Conservation (phyloP, 2,329 filamentous ascomycete genomes). For the Metarhizium robertsii region DNA sequence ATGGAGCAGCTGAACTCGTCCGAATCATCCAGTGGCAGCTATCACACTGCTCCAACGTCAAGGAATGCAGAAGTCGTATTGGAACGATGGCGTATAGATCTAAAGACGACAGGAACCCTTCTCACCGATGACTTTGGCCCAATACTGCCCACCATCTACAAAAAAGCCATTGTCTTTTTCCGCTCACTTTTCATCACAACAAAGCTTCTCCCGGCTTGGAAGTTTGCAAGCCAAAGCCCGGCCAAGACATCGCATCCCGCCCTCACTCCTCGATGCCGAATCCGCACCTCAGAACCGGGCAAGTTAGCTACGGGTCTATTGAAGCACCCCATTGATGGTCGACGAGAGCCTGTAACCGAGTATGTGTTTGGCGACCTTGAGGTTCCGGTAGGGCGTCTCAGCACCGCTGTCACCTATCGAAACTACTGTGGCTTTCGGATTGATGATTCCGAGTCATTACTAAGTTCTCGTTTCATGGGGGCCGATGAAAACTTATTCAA, state of each 20-base stretch:
- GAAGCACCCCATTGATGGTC: conserved; percentile 27
- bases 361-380: conserved; percentile 79
- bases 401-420: conserved; percentile 73
- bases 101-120: conserved; percentile 46
- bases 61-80: conserved; percentile 67
- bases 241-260: conserved; percentile 59
- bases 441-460: conserved; percentile 79
- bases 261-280: conserved; percentile 72
- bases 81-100: conserved; percentile 82
- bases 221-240: conserved; percentile 63
- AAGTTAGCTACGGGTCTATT: conserved; percentile 57
- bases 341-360: conserved; percentile 47
- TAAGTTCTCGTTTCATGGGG: conserved; percentile 90
- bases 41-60: conserved; percentile 28
- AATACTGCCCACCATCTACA: conserved; percentile 80
- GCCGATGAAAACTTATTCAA: conserved; percentile 81
- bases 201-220: conserved; percentile 78
- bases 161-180: conserved; percentile 93
- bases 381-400: conserved; percentile 76
- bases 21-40: conserved; percentile 37
- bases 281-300: conserved; percentile 53
- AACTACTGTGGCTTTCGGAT: conserved; percentile 85
- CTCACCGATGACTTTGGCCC: conserved; percentile 50
- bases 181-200: conserved; percentile 77
- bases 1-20: conserved; percentile 67